Base-by-base conservation (phyloP, 495 filamentous ascomycete genomes). In the Endocarpon pusillum region DNA sequence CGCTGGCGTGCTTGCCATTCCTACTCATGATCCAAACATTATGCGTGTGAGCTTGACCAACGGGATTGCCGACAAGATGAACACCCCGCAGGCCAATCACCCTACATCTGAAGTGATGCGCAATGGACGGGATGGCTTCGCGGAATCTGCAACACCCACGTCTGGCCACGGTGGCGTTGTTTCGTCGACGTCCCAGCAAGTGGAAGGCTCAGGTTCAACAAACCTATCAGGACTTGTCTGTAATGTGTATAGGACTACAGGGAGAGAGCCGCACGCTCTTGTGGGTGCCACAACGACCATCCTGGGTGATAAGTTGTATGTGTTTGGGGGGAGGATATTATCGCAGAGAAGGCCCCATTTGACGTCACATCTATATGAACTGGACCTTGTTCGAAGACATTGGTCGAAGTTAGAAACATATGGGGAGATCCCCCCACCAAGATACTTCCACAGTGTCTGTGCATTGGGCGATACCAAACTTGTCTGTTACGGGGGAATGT, bases 401-500 rank as follows among this genome's bases (percentile, higher is more conserved):
- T 97, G 89, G 89, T 79, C 71, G 3, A 92, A 85, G 45, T 43
- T 96, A 18, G 85, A 94, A 21, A 68, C 77, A 1, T 66, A 62
- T 17, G 89, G 89, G 19, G 83, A 94, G 45, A 63, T 89, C 25
- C 89, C 89, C 6, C 74, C 81, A 6, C 82, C 91, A 12, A 73
- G 89, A 15, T 97, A 97, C 50, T 97, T 97, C 47, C 89, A 97
- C 57, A 93, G 81, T 39, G 76, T 94, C 42, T 96, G 91, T 48
- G 69, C 80, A 4, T 60, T 96, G 7, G 89, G 91, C 2, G 89
- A 94, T 52, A 85, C 80, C 2, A 97, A 96, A 53, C 62, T 97
- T 44, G 89, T 97, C 2, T 94, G 86, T 54, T 97, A 94, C 57
- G 89, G 89, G 29, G 89, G 89, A 30, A 97, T 97, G 89, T 93